Evolutionary conservation across 2,329 filamentous ascomycete genomes (phyloP).

Genomic region (Grosmannia penicillata): DNA sequence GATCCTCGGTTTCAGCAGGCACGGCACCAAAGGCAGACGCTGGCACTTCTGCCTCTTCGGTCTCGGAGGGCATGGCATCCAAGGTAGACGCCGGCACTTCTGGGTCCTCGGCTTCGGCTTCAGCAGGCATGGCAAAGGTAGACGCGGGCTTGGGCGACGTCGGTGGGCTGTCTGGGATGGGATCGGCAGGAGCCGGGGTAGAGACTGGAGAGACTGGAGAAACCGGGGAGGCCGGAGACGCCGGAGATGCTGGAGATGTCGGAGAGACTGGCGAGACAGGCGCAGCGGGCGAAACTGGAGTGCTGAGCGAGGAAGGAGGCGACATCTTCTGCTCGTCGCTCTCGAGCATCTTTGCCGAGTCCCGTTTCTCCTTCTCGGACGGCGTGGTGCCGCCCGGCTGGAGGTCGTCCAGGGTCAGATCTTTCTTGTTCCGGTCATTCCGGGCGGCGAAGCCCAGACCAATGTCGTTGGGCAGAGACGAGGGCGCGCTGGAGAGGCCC

Average conservation of each 20-base stretch:
- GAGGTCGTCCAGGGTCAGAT: too few species aligned
- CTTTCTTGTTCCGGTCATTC: slow-evolving; percentile 7
- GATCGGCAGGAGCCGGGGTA: too few species aligned
- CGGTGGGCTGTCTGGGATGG: slow-evolving; percentile 4
- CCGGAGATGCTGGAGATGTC: too few species aligned
- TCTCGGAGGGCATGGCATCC: too few species aligned
- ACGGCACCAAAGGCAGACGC: too few species aligned
- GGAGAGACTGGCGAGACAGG: not conserved
- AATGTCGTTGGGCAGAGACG: slow-evolving; percentile 19
- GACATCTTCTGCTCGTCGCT: slow-evolving; percentile 10
- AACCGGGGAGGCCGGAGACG: not conserved
- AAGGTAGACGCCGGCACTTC: too few species aligned
- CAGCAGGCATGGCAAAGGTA: too few species aligned
- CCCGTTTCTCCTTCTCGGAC: slow-evolving; percentile 24
- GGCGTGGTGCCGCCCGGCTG: too few species aligned
- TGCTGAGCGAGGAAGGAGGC: too few species aligned
- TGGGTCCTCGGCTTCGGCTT: too few species aligned
- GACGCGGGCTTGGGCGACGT: slow-evolving; percentile 6
- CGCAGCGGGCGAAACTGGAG: not conserved
- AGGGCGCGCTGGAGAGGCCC: slow-evolving; percentile 18
- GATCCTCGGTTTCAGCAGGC: too few species aligned
- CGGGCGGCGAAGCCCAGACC: slow-evolving; percentile 17
- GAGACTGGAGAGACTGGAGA: not conserved
- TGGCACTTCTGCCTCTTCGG: too few species aligned
- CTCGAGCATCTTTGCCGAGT: slow-evolving; percentile 34